Evolutionary conservation across 768 basidiomycete species (phyloP).

Genomic region (Mycena amicta): DNA sequence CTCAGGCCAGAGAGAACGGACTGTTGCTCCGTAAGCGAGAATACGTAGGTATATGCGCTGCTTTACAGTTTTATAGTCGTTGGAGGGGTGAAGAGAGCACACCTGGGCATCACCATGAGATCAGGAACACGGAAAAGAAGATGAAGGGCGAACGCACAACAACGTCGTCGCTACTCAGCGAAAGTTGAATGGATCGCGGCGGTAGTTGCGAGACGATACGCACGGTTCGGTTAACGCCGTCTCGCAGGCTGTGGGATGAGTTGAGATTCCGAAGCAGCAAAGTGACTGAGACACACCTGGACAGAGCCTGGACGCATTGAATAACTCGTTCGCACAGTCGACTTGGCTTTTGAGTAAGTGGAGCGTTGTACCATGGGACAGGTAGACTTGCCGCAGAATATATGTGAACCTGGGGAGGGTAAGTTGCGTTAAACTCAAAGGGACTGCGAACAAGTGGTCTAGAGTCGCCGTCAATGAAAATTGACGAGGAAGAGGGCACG

Average conservation of each 20-base stretch:
- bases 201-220: slow-evolving; percentile 21
- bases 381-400: slow-evolving; percentile 72
- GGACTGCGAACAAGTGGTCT: slow-evolving; percentile 30
- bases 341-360: too few species aligned
- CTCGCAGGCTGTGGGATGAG: slow-evolving; percentile 66
- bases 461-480: too few species aligned
- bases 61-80: slow-evolving; percentile 86
- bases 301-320: slow-evolving; percentile 75
- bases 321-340: slow-evolving; percentile 83
- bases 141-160: slow-evolving; percentile 45
- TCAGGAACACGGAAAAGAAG: background rate
- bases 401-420: slow-evolving; percentile 68
- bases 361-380: too few species aligned
- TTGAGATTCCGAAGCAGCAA: background rate
- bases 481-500: too few species aligned
- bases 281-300: slow-evolving; percentile 55
- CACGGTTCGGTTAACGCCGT: slow-evolving; percentile 80
- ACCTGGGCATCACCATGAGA: slow-evolving; percentile 48
- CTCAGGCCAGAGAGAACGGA: slow-evolving; percentile 83
- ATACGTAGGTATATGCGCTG: slow-evolving; percentile 39
- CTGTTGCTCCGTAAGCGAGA: slow-evolving; percentile 46
- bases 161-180: slow-evolving; percentile 55
- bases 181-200: slow-evolving; percentile 1
- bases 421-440: too few species aligned
- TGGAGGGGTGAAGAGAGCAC: slow-evolving; percentile 81